These are phyloP conservation scores for Thymus quinquecostatus DNA, from an alignment of 257 asterid species.

Conservation along the genomic window DNA sequence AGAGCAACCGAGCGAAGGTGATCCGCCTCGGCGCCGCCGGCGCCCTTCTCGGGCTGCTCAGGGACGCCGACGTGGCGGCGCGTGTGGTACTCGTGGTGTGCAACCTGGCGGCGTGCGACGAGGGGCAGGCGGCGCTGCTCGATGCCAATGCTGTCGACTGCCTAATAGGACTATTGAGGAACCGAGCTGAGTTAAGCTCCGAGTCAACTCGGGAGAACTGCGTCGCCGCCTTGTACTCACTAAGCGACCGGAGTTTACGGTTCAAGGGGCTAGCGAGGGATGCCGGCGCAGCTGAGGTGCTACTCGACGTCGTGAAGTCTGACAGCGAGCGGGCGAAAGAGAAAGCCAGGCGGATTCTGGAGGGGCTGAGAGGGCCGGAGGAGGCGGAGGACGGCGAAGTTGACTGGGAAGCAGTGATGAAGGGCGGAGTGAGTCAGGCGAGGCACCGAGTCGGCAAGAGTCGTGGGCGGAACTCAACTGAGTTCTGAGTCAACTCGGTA, in stretches of 20 bases:
- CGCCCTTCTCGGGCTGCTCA: conserved; percentile 62
- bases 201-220: conserved; percentile 80
- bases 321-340: conserved; percentile 74
- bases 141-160: conserved; percentile 67
- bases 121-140: conserved; percentile 74
- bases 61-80: conserved; percentile 52
- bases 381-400: conserved; percentile 58
- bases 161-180: conserved; percentile 56
- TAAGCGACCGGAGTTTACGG: conserved; percentile 80
- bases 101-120: conserved; percentile 71
- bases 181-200: conserved; percentile 43
- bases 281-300: conserved; percentile 61
- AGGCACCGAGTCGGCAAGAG: conserved; percentile 45
- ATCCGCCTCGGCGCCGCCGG: conserved; percentile 61
- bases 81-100: conserved; percentile 75
- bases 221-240: conserved; percentile 61
- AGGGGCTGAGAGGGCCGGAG: conserved; percentile 49
- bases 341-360: conserved; percentile 65
- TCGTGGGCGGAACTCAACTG: conserved; percentile 38
- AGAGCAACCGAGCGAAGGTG: conserved; percentile 64
- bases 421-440: conserved; percentile 59
- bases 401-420: conserved; percentile 82
- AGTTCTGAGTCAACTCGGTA: conserved; percentile 34
- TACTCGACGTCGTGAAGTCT: conserved; percentile 53
- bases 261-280: conserved; percentile 72